These are phyloP conservation scores for Neonectria magnoliae DNA, from an alignment of 2,329 filamentous ascomycete species.

Conservation along the genomic window DNA sequence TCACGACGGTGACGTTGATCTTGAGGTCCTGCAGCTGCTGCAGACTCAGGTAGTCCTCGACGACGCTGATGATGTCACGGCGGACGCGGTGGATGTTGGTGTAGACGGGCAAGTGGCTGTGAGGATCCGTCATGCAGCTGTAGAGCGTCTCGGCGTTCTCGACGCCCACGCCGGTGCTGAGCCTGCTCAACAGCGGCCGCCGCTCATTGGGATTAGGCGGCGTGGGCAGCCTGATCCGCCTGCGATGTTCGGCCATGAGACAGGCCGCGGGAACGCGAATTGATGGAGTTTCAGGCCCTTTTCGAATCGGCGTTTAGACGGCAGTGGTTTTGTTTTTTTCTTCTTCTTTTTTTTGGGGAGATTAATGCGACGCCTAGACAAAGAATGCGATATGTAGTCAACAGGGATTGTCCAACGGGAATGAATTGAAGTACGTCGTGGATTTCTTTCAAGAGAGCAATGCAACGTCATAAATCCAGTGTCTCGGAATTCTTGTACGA, in stretches of 20 bases:
- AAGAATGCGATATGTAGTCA: not conserved
- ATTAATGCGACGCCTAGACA: not conserved
- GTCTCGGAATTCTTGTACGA: conserved; percentile 29
- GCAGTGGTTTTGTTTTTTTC: too few species aligned
- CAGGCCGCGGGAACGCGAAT: too few species aligned
- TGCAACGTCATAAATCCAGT: conserved; percentile 35
- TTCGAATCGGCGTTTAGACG: too few species aligned
- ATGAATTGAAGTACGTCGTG: not conserved
- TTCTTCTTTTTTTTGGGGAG: too few species aligned
- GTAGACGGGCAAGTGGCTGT: conserved; percentile 76
- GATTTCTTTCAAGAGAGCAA: not conserved
- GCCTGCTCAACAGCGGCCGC: conserved; percentile 48
- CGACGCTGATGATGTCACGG: conserved; percentile 70
- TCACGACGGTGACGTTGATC: conserved; percentile 82
- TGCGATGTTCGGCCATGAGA: conserved; percentile 40
- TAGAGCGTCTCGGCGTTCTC: conserved; percentile 53
- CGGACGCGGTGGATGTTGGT: conserved; percentile 79
- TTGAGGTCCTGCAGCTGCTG: conserved; percentile 83
- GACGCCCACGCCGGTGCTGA: conserved; percentile 40
- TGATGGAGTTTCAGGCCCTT: too few species aligned
- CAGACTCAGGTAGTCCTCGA: conserved; percentile 71
- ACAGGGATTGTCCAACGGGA: conserved; percentile 1
- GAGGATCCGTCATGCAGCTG: conserved; percentile 66
- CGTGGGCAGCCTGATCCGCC: conserved; percentile 46
- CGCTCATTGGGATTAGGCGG: conserved; percentile 45